Conservation (phyloP, 169 alveolate genomes). For the Babesia caballi region DNA sequence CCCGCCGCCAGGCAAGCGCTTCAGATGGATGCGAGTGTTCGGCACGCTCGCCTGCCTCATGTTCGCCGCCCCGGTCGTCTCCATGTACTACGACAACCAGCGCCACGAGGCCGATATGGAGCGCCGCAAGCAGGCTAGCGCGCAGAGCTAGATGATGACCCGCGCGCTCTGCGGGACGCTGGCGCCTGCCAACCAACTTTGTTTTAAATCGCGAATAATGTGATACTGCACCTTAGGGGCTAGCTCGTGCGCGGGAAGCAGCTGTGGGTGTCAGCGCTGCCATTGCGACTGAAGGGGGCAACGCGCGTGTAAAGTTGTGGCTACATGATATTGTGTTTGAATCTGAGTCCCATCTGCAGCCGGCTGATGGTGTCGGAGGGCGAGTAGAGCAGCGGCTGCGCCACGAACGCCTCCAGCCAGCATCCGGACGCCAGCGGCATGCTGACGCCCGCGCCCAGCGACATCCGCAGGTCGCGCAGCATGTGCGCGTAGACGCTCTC, state of each 20-base stretch:
- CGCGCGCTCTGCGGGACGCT: too few species aligned
- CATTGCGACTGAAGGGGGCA: too few species aligned
- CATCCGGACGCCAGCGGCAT: slow-evolving; percentile 49
- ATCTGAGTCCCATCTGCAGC: slow-evolving; percentile 55
- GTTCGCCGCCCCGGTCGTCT: slow-evolving; percentile 40
- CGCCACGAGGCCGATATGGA: slow-evolving; percentile 47
- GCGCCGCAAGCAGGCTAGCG: slow-evolving; percentile 30
- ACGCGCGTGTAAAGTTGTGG: too few species aligned
- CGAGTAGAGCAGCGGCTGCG: slow-evolving; percentile 49
- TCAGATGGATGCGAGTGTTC: neutral
- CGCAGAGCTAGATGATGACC: too few species aligned
- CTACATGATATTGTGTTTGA: slow-evolving; percentile 28
- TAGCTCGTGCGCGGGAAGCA: too few species aligned
- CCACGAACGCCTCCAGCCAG: slow-evolving; percentile 58
- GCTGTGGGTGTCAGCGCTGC: too few species aligned
- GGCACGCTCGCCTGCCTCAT: slow-evolving; percentile 19
- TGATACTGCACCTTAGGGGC: too few species aligned
- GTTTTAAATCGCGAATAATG: too few species aligned
- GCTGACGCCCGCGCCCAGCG: slow-evolving; percentile 57
- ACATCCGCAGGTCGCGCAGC: slow-evolving; percentile 37
- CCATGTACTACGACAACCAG: slow-evolving; percentile 43
- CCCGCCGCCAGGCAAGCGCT: slow-evolving; percentile 41
- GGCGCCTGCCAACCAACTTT: too few species aligned
- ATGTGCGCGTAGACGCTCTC: slow-evolving; percentile 35
- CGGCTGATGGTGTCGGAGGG: slow-evolving; percentile 47